Evolutionary conservation across 2,329 filamentous ascomycete genomes (phyloP), one percentile per base, ranked within the genome.

Genomic region (Beauveria asiatica): DNA sequence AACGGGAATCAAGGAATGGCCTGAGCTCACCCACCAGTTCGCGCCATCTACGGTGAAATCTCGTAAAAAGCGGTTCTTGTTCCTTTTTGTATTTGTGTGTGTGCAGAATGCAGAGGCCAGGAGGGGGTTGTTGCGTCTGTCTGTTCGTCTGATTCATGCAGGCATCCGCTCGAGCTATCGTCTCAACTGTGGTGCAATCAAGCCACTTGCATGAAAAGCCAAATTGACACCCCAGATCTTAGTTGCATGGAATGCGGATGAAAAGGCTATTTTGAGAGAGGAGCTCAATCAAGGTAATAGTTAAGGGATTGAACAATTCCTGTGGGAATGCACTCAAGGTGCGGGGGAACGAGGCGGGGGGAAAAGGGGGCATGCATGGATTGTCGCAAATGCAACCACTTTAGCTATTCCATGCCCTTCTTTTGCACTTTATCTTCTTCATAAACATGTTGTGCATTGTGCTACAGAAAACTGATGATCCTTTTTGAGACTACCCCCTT

Each of bases 381-480:
- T 33, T 13, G 10, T 33, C 30, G 30, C 30, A 33, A 23, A 50
- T 59, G 49, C 49, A 53, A 41, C 10, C 41, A 53, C 57, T 59
- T 46, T 39, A 54, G 30, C 4, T 19, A 45, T 19, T 10, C 2
- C 17, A 5, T 50, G 1, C n/a, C 11, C 48, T n/a, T n/a, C 10
- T 13, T 9, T 13, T 37, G 1, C 4, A 9, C 21, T 30, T 23
- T 11, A 17, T 23, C n/a, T n/a, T 17, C 25, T 54, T 23, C 41
- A 25, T 5, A 8, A 5, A 11, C 9, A 59, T 59, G 50, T 25
- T 50, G 57, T 59, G 57, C 57, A 59, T 59, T 5, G 16, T 59
- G 57, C 50, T 59, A 48, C 48, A 53, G 50, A 52, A 53, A 21
- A 25, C 17, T 30, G 27, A 33, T 33, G 17, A 48, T 30, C 41